phyloP scores from a whole-genome alignment of 148 eudicot genomes.

The Talinum fruticosum region DNA sequence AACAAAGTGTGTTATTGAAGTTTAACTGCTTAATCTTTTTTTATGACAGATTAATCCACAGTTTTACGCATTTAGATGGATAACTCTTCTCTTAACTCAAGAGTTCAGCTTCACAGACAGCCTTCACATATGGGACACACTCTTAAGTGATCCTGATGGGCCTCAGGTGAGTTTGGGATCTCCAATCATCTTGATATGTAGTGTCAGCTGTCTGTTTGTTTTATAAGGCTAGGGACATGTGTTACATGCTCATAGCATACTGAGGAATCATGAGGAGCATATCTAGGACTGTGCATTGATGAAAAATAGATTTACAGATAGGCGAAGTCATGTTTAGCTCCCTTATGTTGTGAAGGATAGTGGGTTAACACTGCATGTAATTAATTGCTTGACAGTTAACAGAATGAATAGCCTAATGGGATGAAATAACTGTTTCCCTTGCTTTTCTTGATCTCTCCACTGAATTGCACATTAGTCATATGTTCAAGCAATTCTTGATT shows the following conservation, averaged over 20 bases:
- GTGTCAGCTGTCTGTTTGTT: neutral
- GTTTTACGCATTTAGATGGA: constrained; percentile 98
- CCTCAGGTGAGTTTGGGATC: constrained; percentile 66
- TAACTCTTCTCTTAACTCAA: constrained; percentile 97
- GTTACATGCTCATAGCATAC: neutral
- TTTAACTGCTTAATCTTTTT: constrained; percentile 25
- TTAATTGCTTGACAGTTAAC: neutral
- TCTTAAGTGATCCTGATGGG: constrained; percentile 96
- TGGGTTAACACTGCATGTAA: neutral
- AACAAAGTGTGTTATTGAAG: neutral
- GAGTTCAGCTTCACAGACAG: constrained; percentile 85
- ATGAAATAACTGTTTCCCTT: neutral
- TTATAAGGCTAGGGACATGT: neutral
- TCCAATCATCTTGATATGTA: neutral
- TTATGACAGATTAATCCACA: constrained; percentile 91
- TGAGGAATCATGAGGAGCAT: neutral
- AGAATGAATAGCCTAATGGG: neutral
- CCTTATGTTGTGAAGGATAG: too few relatives aligned
- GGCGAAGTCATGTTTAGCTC: too few relatives aligned
- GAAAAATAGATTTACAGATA: too few relatives aligned
- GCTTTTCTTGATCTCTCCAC: neutral
- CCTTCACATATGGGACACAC: constrained; percentile 93
- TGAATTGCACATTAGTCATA: neutral
- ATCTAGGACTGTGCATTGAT: neutral
- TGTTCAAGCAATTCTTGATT: too few relatives aligned